Percentiles rank a stretch among this genome's conserved stretches.
Evolutionary conservation across 768 basidiomycete genomes (phyloP).

Genomic region (Candolleomyces eurysporus): DNA sequence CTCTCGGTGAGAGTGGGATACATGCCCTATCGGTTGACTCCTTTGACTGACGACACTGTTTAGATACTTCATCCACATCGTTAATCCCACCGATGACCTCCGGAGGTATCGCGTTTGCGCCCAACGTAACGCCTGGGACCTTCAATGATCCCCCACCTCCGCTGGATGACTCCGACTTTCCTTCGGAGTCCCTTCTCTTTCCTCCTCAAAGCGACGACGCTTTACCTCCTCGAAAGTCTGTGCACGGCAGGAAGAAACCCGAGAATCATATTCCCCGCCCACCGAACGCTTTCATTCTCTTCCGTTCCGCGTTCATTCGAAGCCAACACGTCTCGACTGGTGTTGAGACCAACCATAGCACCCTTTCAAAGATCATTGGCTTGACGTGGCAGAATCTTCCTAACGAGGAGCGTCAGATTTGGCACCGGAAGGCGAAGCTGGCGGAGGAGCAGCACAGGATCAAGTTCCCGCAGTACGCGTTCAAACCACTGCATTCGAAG

Average conservation of each 20-base stretch:
- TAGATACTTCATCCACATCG: conserved; percentile 9
- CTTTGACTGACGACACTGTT: not conserved
- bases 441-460: conserved; percentile 77
- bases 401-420: conserved; percentile 68
- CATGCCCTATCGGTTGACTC: not conserved
- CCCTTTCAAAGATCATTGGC: conserved; percentile 82
- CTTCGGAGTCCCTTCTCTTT: conserved; percentile 52
- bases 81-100: conserved; percentile 1
- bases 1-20: conserved; percentile 9
- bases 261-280: conserved; percentile 82
- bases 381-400: conserved; percentile 81
- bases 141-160: conserved; percentile 26
- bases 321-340: conserved; percentile 72
- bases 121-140: conserved; percentile 21
- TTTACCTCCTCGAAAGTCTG: conserved; percentile 37
- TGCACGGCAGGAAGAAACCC: conserved; percentile 68
- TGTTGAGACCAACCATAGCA: conserved; percentile 81
- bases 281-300: conserved; percentile 85
- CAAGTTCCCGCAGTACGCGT: conserved; percentile 77
- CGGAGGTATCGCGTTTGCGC: conserved; percentile 9
- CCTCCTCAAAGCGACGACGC: conserved; percentile 42
- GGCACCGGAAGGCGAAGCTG: conserved; percentile 73
- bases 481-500: conserved; percentile 62
- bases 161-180: conserved; percentile 19
- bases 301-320: conserved; percentile 81